A percentile compares a stretch with the other conserved stretches of the same genome.
Conservation (phyloP, 129 eudicot species). For the Ambrosia trifida region DNA sequence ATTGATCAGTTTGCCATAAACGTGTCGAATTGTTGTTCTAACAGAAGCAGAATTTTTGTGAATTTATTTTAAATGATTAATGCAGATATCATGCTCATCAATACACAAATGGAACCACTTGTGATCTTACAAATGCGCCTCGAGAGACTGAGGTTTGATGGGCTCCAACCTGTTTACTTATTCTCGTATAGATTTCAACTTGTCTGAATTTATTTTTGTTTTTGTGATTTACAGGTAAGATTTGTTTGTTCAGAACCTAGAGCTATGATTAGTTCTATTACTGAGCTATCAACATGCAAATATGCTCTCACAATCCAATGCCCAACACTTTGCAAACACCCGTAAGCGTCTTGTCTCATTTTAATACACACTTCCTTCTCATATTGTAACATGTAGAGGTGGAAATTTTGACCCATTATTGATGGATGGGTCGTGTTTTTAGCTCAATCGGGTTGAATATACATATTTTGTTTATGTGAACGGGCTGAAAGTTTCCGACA, state of each 20-base stretch:
- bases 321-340: conserved; percentile 92
- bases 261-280: conserved; percentile 90
- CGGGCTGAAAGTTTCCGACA: no score
- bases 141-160: conserved; percentile 87
- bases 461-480: no score
- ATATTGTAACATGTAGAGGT: not conserved
- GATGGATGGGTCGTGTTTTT: no score
- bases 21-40: not conserved
- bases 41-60: not conserved
- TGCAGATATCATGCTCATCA: conserved; percentile 92
- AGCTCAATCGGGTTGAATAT: no score
- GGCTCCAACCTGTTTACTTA: not conserved
- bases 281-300: conserved; percentile 92
- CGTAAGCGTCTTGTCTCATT: conserved; percentile 56
- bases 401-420: no score
- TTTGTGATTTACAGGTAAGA: conserved; percentile 63
- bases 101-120: conserved; percentile 83
- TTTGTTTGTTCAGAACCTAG: conserved; percentile 92
- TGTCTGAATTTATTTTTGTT: not conserved
- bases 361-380: not conserved
- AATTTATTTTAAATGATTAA: not conserved
- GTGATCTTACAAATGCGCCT: conserved; percentile 86
- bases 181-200: not conserved
- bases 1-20: not conserved
- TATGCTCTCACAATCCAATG: conserved; percentile 92